Evolutionary conservation across 2,329 filamentous ascomycete genomes (phyloP).

Genomic region (Rasamsonia emersonii): DNA sequence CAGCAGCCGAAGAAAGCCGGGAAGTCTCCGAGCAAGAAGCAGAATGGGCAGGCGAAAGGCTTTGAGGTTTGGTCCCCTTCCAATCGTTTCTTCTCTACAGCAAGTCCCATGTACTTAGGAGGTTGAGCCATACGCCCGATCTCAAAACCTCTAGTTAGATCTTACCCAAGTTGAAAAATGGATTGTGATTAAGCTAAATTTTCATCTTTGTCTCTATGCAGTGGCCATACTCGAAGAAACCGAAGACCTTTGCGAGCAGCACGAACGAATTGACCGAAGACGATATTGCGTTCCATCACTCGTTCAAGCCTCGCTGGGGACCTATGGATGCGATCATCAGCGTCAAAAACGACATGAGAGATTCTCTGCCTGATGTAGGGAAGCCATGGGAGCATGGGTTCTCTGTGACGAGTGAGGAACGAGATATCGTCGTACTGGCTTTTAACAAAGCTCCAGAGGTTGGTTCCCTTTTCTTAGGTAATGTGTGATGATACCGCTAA

Average conservation of each 20-base stretch:
- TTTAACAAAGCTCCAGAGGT: slow-evolving; percentile 17
- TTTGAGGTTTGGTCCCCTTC: slow-evolving; percentile 77
- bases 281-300: slow-evolving; percentile 62
- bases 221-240: slow-evolving; percentile 79
- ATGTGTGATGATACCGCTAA: slow-evolving; percentile 1
- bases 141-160: slow-evolving; percentile 19
- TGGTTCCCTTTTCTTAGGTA: slow-evolving; percentile 7
- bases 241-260: slow-evolving; percentile 58
- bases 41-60: slow-evolving; percentile 52
- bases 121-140: slow-evolving; percentile 6
- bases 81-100: slow-evolving; percentile 13
- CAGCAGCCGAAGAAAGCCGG: slow-evolving; percentile 53
- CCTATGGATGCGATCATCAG: slow-evolving; percentile 65
- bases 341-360: slow-evolving; percentile 35
- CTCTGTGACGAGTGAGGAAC: slow-evolving; percentile 31
- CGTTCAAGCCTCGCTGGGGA: slow-evolving; percentile 72
- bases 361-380: slow-evolving; percentile 12
- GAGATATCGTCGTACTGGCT: slow-evolving; percentile 21
- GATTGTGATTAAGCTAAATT: slow-evolving; percentile 29
- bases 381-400: slow-evolving; percentile 48
- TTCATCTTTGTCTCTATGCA: slow-evolving; percentile 40
- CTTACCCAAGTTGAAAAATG: slow-evolving; percentile 30
- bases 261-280: slow-evolving; percentile 51
- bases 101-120: slow-evolving; percentile 18
- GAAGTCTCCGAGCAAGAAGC: slow-evolving; percentile 47